Evolutionary conservation across 768 basidiomycete genomes (phyloP).

Genomic region (Serendipita sp.): DNA sequence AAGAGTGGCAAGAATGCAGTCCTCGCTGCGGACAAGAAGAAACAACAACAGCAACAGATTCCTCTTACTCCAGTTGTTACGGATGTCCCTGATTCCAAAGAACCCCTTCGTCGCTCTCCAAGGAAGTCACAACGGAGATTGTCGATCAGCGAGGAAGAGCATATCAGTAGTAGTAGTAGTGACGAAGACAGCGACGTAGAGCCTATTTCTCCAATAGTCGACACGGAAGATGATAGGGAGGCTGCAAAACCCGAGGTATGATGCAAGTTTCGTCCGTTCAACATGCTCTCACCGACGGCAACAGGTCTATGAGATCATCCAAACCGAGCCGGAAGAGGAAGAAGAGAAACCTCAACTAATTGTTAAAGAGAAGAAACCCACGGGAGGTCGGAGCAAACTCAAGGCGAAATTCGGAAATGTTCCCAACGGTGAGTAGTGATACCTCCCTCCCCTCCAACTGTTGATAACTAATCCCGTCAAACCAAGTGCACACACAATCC

Average conservation of each 20-base stretch:
- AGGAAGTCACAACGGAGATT: neutral
- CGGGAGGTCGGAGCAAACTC: neutral
- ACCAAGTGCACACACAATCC: slow-evolving; percentile 45
- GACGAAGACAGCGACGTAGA: neutral
- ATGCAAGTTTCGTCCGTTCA: neutral
- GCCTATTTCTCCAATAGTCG: neutral
- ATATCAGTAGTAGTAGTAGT: neutral
- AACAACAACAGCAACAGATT: neutral
- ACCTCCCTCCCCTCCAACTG: neutral
- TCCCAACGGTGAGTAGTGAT: neutral
- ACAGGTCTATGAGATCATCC: neutral
- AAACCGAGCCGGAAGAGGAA: neutral
- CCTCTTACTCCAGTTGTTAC: slow-evolving; percentile 13
- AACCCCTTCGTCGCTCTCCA: neutral
- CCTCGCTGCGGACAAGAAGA: neutral
- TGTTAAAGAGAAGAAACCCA: neutral
- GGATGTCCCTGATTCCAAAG: neutral
- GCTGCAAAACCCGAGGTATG: no score
- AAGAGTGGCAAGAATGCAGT: neutral
- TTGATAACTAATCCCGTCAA: neutral
- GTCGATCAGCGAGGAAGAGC: slow-evolving; percentile 18
- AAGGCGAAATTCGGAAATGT: neutral
- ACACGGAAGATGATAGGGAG: neutral
- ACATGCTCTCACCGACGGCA: neutral
- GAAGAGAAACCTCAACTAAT: neutral